Evolutionary conservation across 768 basidiomycete genomes (phyloP).

Genomic region (Phaffia tasmanica): DNA sequence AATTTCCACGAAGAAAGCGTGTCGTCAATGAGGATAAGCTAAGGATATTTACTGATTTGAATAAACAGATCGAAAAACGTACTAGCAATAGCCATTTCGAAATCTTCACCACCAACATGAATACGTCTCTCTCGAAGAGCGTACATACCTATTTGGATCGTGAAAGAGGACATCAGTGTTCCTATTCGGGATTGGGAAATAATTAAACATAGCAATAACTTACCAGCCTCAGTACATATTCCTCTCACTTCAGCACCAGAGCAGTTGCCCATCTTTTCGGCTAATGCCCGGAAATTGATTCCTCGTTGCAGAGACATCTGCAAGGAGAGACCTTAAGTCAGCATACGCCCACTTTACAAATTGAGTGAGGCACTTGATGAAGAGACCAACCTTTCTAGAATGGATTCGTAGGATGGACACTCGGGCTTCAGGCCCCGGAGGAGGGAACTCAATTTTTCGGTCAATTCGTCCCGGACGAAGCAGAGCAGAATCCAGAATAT

Average conservation of each 20-base stretch:
- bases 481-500: slow-evolving; percentile 87
- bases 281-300: slow-evolving; percentile 88
- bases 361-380: neutral
- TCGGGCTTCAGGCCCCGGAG: slow-evolving; percentile 90
- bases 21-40: neutral
- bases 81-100: slow-evolving; percentile 97
- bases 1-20: neutral
- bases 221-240: slow-evolving; percentile 21
- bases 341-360: neutral
- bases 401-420: slow-evolving; percentile 96
- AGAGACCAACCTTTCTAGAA: slow-evolving; percentile 63
- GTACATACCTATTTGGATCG: slow-evolving; percentile 63
- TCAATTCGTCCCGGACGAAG: slow-evolving; percentile 92
- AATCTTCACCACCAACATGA: slow-evolving; percentile 97
- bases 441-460: slow-evolving; percentile 95
- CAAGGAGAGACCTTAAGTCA: neutral
- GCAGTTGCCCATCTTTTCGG: slow-evolving; percentile 94
- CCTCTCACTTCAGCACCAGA: slow-evolving; percentile 78
- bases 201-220: neutral
- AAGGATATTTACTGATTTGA: neutral
- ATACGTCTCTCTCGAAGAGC: slow-evolving; percentile 88
- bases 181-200: neutral
- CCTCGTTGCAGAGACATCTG: slow-evolving; percentile 97
- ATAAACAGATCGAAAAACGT: slow-evolving; percentile 38
- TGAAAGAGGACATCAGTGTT: neutral